A percentile compares a stretch with the other conserved stretches of the same genome.
Conservation (phyloP, 2,329 filamentous ascomycete genomes). For the Balansia obtecta region DNA sequence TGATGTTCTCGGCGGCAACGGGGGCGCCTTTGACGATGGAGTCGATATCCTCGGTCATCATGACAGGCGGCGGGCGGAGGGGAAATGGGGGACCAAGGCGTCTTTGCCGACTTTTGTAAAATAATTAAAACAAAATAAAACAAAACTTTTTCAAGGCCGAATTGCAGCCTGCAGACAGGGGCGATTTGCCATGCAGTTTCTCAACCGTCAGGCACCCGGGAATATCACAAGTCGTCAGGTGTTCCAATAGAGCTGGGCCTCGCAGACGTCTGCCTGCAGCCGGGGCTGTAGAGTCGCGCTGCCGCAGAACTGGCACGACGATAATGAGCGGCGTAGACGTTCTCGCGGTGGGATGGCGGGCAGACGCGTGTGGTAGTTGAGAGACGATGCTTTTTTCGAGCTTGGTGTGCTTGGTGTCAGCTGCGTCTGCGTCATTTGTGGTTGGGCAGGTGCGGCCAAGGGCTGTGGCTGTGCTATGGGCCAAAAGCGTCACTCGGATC, state of each 20-base stretch:
- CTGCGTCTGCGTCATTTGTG: constrained; percentile 1
- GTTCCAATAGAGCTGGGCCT: background rate
- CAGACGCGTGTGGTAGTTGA: background rate
- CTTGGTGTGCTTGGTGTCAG: background rate
- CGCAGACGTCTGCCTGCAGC: too few relatives aligned
- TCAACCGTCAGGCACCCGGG: background rate
- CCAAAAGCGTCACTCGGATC: too few relatives aligned
- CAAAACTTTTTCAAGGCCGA: background rate
- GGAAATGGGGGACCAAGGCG: too few relatives aligned
- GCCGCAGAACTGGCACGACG: background rate
- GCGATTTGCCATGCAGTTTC: constrained; percentile 4
- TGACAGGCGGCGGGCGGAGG: background rate
- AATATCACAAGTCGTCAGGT: background rate
- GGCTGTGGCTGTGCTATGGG: background rate
- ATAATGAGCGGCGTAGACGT: background rate
- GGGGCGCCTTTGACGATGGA: constrained; percentile 87
- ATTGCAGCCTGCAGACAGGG: constrained; percentile 1
- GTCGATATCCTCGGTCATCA: constrained; percentile 60
- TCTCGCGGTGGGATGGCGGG: background rate
- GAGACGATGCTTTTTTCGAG: background rate
- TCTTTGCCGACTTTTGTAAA: background rate
- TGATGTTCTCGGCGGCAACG: constrained; percentile 43
- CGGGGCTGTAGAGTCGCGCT: too few relatives aligned
- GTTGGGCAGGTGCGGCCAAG: background rate
- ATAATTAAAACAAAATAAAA: too few relatives aligned